phyloP scores from a whole-genome alignment of 2,329 filamentous ascomycete genomes.

The Clonostachys rhizophaga region DNA sequence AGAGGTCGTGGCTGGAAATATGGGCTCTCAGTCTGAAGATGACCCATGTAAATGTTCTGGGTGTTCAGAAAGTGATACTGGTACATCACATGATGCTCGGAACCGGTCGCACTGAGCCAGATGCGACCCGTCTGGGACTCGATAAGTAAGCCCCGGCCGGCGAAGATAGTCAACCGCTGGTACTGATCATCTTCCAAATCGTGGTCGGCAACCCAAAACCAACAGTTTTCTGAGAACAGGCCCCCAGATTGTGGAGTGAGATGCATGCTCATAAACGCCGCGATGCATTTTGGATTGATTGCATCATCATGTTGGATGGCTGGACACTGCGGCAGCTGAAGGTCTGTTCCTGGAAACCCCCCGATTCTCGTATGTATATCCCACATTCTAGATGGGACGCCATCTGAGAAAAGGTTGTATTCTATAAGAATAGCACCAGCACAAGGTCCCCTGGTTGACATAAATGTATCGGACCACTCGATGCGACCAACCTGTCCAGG shows the following conservation, averaged over 20 bases:
- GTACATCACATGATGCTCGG: constrained; percentile 64
- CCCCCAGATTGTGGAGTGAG: constrained; percentile 28
- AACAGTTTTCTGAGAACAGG: constrained; percentile 37
- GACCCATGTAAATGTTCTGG: constrained; percentile 56
- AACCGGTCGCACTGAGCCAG: constrained; percentile 62
- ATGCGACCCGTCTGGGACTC: constrained; percentile 28
- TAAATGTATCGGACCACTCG: constrained; percentile 68
- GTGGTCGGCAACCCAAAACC: constrained; percentile 46
- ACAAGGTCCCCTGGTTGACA: constrained; percentile 62
- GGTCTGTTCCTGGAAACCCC: constrained; percentile 64
- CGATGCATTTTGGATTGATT: constrained; percentile 27
- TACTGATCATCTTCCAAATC: constrained; percentile 46
- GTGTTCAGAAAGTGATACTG: constrained; percentile 63
- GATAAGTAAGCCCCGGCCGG: constrained; percentile 44
- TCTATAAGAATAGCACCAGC: constrained; percentile 68
- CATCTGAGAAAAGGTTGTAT: constrained; percentile 59
- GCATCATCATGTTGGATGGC: constrained; percentile 35
- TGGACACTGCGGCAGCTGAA: constrained; percentile 62
- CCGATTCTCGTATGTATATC: constrained; percentile 75
- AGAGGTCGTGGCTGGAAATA: constrained; percentile 66
- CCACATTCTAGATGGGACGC: constrained; percentile 56
- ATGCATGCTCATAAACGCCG: constrained; percentile 36
- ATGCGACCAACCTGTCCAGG: constrained; percentile 60
- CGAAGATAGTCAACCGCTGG: constrained; percentile 45
- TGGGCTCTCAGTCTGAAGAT: constrained; percentile 66